These are phyloP conservation scores for Citrus hindsii DNA, from an alignment of 345 rosid species.

Conservation along the genomic window DNA sequence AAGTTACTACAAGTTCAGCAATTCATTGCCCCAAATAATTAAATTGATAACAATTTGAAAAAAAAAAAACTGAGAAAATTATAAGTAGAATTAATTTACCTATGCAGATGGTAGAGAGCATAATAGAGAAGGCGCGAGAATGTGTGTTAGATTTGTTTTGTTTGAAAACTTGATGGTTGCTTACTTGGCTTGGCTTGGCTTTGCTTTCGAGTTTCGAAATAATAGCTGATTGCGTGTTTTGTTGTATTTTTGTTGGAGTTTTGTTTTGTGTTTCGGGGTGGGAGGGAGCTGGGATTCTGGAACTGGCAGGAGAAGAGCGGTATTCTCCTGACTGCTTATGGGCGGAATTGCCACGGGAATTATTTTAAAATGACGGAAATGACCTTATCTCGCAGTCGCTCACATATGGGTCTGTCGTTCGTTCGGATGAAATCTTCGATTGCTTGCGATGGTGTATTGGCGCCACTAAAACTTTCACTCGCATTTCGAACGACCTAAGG, in stretches of 20 bases:
- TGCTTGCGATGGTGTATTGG: too few species aligned
- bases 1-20: background rate
- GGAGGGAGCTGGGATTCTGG: background rate
- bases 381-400: background rate
- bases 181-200: background rate
- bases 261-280: background rate
- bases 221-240: too few species aligned
- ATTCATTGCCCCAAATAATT: background rate
- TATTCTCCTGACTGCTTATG: background rate
- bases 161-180: background rate
- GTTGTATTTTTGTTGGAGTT: background rate
- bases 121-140: background rate
- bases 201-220: background rate
- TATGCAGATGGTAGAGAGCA: background rate
- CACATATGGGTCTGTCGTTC: too few species aligned
- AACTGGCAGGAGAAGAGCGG: background rate
- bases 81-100: background rate
- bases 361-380: background rate
- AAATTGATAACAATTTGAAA: background rate
- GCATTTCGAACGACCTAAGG: too few species aligned
- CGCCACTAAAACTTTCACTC: too few species aligned
- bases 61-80: background rate
- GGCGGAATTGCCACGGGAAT: background rate
- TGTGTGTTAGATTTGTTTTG: background rate
- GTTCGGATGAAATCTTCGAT: too few species aligned